These are phyloP conservation scores for Trebouxia sp. DNA, from an alignment of 139 green algal genomes.

Conservation along the genomic window DNA sequence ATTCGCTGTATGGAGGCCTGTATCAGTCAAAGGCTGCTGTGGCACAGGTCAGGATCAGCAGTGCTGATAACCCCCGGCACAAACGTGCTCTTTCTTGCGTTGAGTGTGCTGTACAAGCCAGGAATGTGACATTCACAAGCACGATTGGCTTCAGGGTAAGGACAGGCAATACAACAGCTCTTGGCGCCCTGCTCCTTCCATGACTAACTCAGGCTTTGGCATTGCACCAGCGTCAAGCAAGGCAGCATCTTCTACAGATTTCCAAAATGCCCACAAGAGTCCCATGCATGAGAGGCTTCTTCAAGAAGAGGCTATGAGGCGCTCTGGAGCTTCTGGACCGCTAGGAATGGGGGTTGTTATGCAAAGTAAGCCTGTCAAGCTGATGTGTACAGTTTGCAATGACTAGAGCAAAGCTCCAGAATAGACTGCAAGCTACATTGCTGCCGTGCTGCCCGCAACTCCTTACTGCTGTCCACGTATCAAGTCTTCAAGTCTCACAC, in stretches of 20 bases:
- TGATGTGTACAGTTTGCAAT: neutral
- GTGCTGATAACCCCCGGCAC: too few relatives aligned
- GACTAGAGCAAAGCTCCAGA: too few relatives aligned
- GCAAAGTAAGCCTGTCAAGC: neutral
- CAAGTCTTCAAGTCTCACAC: too few relatives aligned
- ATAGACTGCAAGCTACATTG: too few relatives aligned
- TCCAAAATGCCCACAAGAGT: neutral
- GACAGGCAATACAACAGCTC: slow-evolving; percentile 5
- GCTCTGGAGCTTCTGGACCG: neutral
- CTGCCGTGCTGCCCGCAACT: too few relatives aligned
- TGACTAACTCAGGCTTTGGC: neutral
- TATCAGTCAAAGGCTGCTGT: neutral
- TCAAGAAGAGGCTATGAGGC: slow-evolving; percentile 12
- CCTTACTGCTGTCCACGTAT: too few relatives aligned
- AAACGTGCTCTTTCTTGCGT: neutral
- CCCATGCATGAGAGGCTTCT: neutral
- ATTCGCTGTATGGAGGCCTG: neutral
- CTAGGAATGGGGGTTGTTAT: slow-evolving; percentile 22
- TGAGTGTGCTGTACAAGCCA: too few relatives aligned
- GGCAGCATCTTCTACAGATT: neutral
- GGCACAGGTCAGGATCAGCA: neutral
- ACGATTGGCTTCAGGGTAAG: neutral
- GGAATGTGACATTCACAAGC: too few relatives aligned
- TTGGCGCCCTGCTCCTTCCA: neutral
- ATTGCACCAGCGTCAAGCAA: neutral